These are phyloP conservation scores for Leishmania arabica DNA, from an alignment of 208 protist genomes.

Conservation along the genomic window DNA sequence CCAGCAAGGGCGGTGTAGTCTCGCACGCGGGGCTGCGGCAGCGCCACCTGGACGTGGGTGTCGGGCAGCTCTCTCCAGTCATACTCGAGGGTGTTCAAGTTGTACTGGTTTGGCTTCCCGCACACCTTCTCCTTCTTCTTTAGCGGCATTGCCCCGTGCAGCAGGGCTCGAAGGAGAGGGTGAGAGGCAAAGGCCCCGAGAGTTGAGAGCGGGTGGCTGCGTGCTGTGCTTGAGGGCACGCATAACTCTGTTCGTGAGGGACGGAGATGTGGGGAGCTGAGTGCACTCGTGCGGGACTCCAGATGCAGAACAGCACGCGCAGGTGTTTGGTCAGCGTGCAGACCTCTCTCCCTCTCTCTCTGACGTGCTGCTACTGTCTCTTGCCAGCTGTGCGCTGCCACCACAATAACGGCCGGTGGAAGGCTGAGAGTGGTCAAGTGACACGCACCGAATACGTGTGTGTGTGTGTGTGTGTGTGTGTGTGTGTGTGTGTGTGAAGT, in stretches of 20 bases:
- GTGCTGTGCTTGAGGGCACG: neutral
- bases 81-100: constrained; percentile 74
- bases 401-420: neutral
- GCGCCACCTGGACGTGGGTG: constrained; percentile 36
- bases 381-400: neutral
- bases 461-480: neutral
- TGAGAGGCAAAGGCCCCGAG: neutral
- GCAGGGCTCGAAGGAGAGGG: neutral
- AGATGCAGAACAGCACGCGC: neutral
- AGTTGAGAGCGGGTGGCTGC: neutral
- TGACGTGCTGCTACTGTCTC: neutral
- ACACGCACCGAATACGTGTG: neutral
- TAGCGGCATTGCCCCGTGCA: constrained; percentile 17
- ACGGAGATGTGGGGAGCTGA: neutral
- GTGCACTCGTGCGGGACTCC: neutral
- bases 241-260: neutral
- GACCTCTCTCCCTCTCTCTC: no score
- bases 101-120: constrained; percentile 83
- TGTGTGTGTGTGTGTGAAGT: neutral
- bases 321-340: neutral
- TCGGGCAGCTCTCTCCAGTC: constrained; percentile 75
- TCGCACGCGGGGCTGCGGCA: constrained; percentile 22
- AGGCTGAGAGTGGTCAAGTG: neutral
- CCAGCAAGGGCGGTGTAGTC: constrained; percentile 21
- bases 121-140: constrained; percentile 70